Evolutionary conservation across 495 filamentous ascomycete species (phyloP).

Genomic region (Evansstolkia leycettana): DNA sequence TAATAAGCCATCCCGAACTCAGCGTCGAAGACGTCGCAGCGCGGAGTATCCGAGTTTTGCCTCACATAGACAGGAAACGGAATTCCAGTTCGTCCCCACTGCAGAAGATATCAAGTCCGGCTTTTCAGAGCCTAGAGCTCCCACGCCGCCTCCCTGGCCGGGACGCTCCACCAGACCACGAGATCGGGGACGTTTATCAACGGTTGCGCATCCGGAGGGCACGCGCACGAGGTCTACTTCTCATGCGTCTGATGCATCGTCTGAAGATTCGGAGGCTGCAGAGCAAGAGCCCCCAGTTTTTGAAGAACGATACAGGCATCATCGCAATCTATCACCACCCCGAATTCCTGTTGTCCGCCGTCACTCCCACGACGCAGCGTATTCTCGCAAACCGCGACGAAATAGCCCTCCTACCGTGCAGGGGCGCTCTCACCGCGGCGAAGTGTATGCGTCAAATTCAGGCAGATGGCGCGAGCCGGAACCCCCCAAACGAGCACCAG

Average conservation of each 20-base stretch:
- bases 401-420: slow-evolving; percentile 19
- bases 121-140: slow-evolving; percentile 16
- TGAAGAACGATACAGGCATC: slow-evolving; percentile 9
- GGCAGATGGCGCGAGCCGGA: slow-evolving; percentile 10
- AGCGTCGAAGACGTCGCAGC: slow-evolving; percentile 13
- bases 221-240: slow-evolving; percentile 4
- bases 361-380: slow-evolving; percentile 31
- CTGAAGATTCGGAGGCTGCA: slow-evolving; percentile 13
- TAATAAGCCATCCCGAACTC: not conserved
- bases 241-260: slow-evolving; percentile 16
- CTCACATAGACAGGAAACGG: slow-evolving; percentile 9
- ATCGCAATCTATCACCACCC: slow-evolving; percentile 20
- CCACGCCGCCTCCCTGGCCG: slow-evolving; percentile 19
- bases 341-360: slow-evolving; percentile 18
- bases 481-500: slow-evolving; percentile 4
- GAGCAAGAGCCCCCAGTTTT: slow-evolving; percentile 7
- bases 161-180: slow-evolving; percentile 8
- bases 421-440: slow-evolving; percentile 6
- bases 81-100: slow-evolving; percentile 7
- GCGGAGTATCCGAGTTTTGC: slow-evolving; percentile 13
- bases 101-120: slow-evolving; percentile 9
- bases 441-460: slow-evolving; percentile 8
- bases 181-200: slow-evolving; percentile 13
- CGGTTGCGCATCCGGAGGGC: slow-evolving; percentile 1
- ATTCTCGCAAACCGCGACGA: slow-evolving; percentile 20